Conservation (phyloP, 2,329 filamentous ascomycete genomes). For the Ceratocystis ficicola region DNA sequence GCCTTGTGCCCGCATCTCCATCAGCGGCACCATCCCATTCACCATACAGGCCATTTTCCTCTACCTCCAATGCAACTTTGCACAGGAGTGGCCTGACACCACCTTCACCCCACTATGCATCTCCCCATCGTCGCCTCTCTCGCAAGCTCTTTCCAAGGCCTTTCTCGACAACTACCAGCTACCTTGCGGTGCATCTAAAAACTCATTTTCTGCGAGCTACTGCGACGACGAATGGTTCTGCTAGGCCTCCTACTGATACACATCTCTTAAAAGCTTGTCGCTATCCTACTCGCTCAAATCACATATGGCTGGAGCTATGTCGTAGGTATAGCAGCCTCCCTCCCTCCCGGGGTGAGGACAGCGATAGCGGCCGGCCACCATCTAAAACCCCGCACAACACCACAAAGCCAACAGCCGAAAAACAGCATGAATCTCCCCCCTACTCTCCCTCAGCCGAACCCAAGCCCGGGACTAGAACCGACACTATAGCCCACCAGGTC, state of each 20-base stretch:
- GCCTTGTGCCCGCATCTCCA: background rate
- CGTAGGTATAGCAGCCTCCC: background rate
- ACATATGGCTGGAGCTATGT: background rate
- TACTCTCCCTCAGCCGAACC: background rate
- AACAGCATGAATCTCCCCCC: background rate
- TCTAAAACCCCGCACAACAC: background rate
- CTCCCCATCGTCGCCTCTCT: background rate
- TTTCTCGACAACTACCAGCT: background rate
- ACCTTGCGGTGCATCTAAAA: background rate
- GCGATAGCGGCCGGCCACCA: background rate
- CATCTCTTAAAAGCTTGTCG: background rate
- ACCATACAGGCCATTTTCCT: background rate
- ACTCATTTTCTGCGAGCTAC: background rate
- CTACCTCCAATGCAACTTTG: background rate
- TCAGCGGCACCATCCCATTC: background rate
- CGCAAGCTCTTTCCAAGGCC: background rate
- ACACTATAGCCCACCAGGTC: slow-evolving; percentile 40
- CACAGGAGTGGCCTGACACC: background rate
- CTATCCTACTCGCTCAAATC: background rate
- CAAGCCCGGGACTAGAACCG: slow-evolving; percentile 25
- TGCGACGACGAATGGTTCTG: background rate
- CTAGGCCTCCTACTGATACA: too few species aligned
- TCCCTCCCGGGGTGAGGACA: background rate
- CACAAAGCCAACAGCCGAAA: background rate
- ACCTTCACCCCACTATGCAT: slow-evolving; percentile 10